phyloP scores from a whole-genome alignment of 192 early-diverging fungal species.

The Coemansia sp. region DNA sequence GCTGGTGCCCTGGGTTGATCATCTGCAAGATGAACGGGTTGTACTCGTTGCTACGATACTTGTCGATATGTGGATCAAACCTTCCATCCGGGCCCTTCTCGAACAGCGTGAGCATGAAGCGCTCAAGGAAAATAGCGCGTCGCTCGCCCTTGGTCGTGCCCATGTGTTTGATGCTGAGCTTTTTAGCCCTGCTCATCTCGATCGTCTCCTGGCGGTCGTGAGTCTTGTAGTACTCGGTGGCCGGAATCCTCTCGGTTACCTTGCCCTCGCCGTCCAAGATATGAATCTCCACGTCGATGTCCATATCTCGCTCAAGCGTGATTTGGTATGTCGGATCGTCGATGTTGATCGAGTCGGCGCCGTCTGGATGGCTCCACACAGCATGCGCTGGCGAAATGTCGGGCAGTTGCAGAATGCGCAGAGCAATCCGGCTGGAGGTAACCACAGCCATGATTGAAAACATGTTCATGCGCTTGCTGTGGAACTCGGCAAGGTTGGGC shows the following conservation, averaged over 20 bases:
- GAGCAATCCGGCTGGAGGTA: constrained; percentile 38
- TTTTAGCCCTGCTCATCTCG: constrained; percentile 7
- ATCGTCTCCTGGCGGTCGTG: constrained; percentile 37
- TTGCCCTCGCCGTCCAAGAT: constrained; percentile 31
- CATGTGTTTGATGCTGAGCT: constrained; percentile 28
- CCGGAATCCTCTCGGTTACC: constrained; percentile 11
- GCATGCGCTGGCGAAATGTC: constrained; percentile 37
- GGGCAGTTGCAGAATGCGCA: constrained; percentile 47
- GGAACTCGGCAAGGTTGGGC: constrained; percentile 51
- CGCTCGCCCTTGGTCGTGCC: constrained; percentile 28
- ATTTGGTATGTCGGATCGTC: constrained; percentile 44
- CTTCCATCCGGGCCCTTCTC: constrained; percentile 39
- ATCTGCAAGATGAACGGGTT: constrained; percentile 49
- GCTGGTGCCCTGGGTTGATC: constrained; percentile 44
- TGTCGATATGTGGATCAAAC: constrained; percentile 46
- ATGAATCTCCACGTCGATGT: constrained; percentile 32
- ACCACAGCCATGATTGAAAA: constrained; percentile 54
- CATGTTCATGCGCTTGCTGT: constrained; percentile 55
- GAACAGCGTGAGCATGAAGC: constrained; percentile 54
- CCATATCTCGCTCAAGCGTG: constrained; percentile 30
- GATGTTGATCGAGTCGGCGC: constrained; percentile 31
- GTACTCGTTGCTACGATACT: constrained; percentile 52
- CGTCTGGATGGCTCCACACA: constrained; percentile 35
- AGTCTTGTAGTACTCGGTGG: constrained; percentile 45
- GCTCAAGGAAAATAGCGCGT: constrained; percentile 45